phyloP scores from a whole-genome alignment of 768 basidiomycete species.

The Amanita brunnescens region DNA sequence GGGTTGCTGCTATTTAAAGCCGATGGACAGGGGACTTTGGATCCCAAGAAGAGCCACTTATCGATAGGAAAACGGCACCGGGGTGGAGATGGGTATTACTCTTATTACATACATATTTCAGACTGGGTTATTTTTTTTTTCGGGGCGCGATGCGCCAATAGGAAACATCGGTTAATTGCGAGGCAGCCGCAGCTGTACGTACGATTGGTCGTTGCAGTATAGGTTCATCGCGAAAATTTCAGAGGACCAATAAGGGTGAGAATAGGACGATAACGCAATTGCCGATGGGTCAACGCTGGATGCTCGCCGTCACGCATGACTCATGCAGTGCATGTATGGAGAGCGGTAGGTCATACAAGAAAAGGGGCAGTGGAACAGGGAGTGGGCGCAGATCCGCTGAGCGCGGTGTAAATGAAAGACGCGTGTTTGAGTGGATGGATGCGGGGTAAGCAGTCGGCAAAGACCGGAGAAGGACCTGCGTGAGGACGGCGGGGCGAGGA shows the following conservation, averaged over 20 bases:
- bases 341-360: background rate
- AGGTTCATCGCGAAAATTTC: background rate
- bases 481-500: conserved; percentile 1
- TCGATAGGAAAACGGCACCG: background rate
- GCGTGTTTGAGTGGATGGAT: background rate
- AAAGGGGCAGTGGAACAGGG: too few species aligned
- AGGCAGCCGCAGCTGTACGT: background rate
- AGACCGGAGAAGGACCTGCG: background rate
- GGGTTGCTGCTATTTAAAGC: background rate
- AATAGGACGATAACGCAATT: background rate
- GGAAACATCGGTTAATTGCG: background rate
- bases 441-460: background rate
- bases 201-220: background rate
- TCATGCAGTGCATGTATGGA: background rate
- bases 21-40: background rate
- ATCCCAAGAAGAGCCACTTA: too few species aligned
- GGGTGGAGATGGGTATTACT: background rate
- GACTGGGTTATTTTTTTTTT: too few species aligned
- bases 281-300: background rate
- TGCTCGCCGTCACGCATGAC: background rate
- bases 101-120: background rate
- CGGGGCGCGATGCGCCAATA: too few species aligned
- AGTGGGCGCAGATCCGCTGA: conserved; percentile 5
- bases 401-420: too few species aligned
- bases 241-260: background rate